Evolutionary conservation across 306 rosid genomes (phyloP).

Genomic region (Rosa rugosa): DNA sequence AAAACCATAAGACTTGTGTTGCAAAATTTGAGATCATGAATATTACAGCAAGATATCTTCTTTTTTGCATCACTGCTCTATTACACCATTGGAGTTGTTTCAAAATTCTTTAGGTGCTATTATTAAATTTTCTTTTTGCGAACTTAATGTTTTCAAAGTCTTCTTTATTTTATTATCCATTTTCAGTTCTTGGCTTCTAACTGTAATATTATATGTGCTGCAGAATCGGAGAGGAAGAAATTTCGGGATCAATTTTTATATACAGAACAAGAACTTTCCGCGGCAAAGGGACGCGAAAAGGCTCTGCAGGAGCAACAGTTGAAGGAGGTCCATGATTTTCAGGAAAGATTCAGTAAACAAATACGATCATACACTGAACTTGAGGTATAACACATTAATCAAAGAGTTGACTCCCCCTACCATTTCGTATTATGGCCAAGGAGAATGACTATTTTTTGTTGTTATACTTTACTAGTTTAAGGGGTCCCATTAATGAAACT

Average conservation of each 20-base stretch:
- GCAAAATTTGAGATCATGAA: background rate
- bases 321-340: constrained; percentile 64
- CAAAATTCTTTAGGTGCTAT: background rate
- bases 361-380: constrained; percentile 52
- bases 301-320: constrained; percentile 72
- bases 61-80: background rate
- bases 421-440: constrained; percentile 12
- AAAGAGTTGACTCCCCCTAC: background rate
- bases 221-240: constrained; percentile 76
- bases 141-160: background rate
- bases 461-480: background rate
- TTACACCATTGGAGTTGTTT: background rate
- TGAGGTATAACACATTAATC: constrained; percentile 42
- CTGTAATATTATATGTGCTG: constrained; percentile 20
- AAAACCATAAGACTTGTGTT: background rate
- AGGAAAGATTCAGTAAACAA: constrained; percentile 65
- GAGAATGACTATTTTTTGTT: background rate
- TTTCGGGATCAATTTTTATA: constrained; percentile 58
- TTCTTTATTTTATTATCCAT: background rate
- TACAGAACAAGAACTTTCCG: constrained; percentile 81
- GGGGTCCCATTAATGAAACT: background rate
- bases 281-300: constrained; percentile 78
- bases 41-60: background rate
- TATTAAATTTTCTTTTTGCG: background rate
- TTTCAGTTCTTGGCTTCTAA: constrained; percentile 14